Evolutionary conservation across 441 rosid genomes (phyloP).

Genomic region (Syzygium malaccense): DNA sequence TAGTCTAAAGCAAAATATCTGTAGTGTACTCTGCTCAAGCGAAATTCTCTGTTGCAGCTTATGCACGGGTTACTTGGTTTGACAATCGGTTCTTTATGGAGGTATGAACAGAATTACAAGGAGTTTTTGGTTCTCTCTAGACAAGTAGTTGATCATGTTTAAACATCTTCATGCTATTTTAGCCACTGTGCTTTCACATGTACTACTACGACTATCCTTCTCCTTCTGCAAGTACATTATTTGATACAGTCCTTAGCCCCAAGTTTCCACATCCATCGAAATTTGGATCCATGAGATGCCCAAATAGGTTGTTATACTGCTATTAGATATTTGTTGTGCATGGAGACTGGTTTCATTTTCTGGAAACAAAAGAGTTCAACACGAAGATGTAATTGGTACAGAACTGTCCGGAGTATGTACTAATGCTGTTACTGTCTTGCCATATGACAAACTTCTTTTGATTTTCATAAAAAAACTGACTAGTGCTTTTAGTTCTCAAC

Average conservation of each 20-base stretch:
- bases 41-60: constrained; percentile 41
- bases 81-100: constrained; percentile 81
- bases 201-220: background rate
- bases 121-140: background rate
- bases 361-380: background rate
- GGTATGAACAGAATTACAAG: constrained; percentile 26
- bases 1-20: background rate
- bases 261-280: background rate
- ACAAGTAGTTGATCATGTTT: background rate
- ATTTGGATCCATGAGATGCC: background rate
- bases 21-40: background rate
- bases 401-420: background rate
- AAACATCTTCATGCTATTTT: background rate
- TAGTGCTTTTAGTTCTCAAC: background rate
- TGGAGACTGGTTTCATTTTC: background rate
- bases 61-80: constrained; percentile 81
- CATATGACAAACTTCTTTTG: background rate
- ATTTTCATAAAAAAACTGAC: background rate
- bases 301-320: background rate
- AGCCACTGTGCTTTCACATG: background rate
- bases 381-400: background rate
- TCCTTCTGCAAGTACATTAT: background rate
- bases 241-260: background rate
- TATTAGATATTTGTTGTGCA: background rate
- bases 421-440: background rate